Conservation (phyloP, 2,329 filamentous ascomycete species). For the Alternaria gaisen region DNA sequence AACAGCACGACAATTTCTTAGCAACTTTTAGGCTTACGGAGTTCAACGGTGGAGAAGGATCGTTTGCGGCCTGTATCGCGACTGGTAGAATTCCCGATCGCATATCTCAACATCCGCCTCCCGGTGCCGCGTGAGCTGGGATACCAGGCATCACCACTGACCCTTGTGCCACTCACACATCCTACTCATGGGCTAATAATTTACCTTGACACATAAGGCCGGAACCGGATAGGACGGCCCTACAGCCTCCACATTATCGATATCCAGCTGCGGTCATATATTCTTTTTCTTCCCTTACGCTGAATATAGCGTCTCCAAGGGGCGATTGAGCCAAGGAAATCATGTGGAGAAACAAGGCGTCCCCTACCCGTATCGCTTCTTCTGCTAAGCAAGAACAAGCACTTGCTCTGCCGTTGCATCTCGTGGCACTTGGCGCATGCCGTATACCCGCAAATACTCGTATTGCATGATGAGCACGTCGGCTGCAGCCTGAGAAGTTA, state of each 20-base stretch:
- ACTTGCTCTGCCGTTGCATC: neutral
- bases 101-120: neutral
- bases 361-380: constrained; percentile 2
- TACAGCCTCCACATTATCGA: neutral
- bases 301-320: neutral
- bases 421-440: constrained; percentile 4
- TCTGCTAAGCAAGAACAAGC: neutral
- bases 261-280: neutral
- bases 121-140: constrained; percentile 6
- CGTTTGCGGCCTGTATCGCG: neutral
- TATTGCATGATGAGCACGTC: neutral
- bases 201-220: neutral
- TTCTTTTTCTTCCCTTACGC: neutral
- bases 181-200: neutral
- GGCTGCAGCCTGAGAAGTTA: neutral
- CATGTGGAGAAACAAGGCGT: constrained; percentile 4
- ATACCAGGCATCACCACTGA: neutral
- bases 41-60: neutral
- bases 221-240: neutral
- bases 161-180: constrained; percentile 6
- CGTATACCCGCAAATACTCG: constrained; percentile 1
- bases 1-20: neutral
- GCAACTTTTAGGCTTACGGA: neutral
- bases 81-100: constrained; percentile 1
- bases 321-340: neutral